Evolutionary conservation across 1,139 yeast genomes (phyloP).

Genomic region (Suhomyces ambrosiae): DNA sequence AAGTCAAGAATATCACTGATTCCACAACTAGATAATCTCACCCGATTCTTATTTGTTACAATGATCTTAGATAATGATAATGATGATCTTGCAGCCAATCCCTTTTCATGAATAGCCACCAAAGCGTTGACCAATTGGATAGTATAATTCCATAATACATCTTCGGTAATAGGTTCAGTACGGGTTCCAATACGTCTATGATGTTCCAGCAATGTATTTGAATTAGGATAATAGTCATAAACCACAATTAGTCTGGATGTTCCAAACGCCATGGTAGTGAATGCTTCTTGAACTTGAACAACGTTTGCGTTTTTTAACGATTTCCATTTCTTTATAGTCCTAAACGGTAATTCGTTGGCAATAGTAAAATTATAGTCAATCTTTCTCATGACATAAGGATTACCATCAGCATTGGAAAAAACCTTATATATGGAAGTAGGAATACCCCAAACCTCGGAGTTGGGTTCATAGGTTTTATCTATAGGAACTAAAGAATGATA

Average conservation of each 20-base stretch:
- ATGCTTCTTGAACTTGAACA: conserved; percentile 74
- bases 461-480: conserved; percentile 60
- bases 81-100: conserved; percentile 61
- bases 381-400: conserved; percentile 73
- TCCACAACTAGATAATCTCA: conserved; percentile 73
- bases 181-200: conserved; percentile 34
- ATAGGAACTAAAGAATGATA: conserved; percentile 89
- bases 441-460: conserved; percentile 59
- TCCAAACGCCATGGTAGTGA: conserved; percentile 85
- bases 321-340: conserved; percentile 45
- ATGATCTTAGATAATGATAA: conserved; percentile 70
- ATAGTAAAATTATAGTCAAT: conserved; percentile 54
- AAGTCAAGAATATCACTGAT: conserved; percentile 64
- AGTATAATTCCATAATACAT: conserved; percentile 71
- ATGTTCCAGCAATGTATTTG: conserved; percentile 57
- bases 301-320: conserved; percentile 63
- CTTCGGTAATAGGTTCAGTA: conserved; percentile 58
- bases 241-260: conserved; percentile 51
- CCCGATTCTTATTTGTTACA: conserved; percentile 68
- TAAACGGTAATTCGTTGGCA: conserved; percentile 54
- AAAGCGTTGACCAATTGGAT: conserved; percentile 75
- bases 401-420: conserved; percentile 77
- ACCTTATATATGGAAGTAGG: conserved; percentile 75
- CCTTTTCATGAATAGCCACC: conserved; percentile 59
- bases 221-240: conserved; percentile 68